These are phyloP conservation scores for Monosporascus sp. DNA, from an alignment of 2,329 filamentous ascomycete species.

Conservation along the genomic window DNA sequence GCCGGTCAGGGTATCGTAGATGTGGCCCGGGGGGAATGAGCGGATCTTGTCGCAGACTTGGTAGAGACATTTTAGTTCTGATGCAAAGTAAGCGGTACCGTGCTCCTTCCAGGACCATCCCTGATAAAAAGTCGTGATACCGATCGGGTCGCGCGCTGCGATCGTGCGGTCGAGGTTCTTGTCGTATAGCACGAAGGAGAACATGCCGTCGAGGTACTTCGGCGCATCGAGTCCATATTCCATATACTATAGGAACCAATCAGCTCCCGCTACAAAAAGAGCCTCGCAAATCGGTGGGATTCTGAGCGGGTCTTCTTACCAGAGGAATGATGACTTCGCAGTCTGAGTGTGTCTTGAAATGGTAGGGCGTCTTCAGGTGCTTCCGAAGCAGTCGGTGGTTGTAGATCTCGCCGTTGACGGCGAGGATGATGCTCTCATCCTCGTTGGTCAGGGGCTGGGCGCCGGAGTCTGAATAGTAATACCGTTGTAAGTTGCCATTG, in stretches of 20 bases:
- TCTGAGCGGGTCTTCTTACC: conserved; percentile 47
- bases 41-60: conserved; percentile 93
- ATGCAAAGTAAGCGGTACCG: conserved; percentile 88
- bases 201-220: conserved; percentile 96
- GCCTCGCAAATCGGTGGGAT: not conserved
- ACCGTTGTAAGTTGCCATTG: conserved; percentile 11
- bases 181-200: conserved; percentile 97
- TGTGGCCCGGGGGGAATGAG: conserved; percentile 87
- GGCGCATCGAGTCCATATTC: conserved; percentile 89
- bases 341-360: conserved; percentile 98
- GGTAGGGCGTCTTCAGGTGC: conserved; percentile 73
- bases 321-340: conserved; percentile 98
- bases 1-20: conserved; percentile 92
- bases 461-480: conserved; percentile 64
- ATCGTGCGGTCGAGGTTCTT: conserved; percentile 89
- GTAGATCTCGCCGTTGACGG: conserved; percentile 99
- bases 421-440: conserved; percentile 80
- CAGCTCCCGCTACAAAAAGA: not conserved
- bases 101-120: conserved; percentile 82
- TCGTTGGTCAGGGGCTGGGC: conserved; percentile 93
- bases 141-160: conserved; percentile 92
- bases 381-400: conserved; percentile 97
- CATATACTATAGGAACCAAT: conserved; percentile 61
- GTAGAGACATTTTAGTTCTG: conserved; percentile 89
- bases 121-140: conserved; percentile 95